A percentile compares a stretch with the other conserved stretches of the same genome.
Evolutionary conservation across 768 basidiomycete species (phyloP).

Genomic region (Pleurotus eryngii): DNA sequence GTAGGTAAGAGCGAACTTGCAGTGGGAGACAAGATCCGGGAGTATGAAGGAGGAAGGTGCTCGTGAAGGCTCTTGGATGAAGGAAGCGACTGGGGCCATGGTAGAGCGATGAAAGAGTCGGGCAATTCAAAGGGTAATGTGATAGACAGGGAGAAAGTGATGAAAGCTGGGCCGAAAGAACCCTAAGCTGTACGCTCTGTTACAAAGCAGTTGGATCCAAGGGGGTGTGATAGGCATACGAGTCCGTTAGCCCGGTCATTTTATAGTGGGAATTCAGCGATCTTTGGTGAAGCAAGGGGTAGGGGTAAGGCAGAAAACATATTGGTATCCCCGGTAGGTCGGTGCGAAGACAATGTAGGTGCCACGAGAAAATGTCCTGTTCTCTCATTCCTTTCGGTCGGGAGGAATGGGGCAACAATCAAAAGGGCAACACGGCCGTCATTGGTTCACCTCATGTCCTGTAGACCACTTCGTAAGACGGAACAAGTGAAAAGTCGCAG

Average conservation of each 20-base stretch:
- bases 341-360: slow-evolving; percentile 4
- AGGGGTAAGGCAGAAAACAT: background rate
- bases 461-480: background rate
- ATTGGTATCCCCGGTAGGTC: background rate
- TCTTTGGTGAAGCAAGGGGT: background rate
- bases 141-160: background rate
- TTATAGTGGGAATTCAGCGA: slow-evolving; percentile 1
- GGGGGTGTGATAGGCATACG: background rate
- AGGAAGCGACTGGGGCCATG: background rate
- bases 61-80: background rate
- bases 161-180: background rate
- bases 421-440: background rate
- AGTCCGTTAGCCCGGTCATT: background rate
- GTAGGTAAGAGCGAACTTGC: slow-evolving; percentile 42
- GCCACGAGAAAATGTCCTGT: slow-evolving; percentile 3
- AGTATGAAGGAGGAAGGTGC: slow-evolving; percentile 40
- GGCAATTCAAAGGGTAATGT: background rate
- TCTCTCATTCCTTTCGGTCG: background rate
- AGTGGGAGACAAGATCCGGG: slow-evolving; percentile 53
- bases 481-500: too few relatives aligned
- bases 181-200: background rate
- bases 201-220: background rate
- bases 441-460: background rate
- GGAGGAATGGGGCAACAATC: background rate
- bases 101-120: background rate